Evolutionary conservation across 805 yeast species (phyloP), one percentile per base, ranked within the genome.

Genomic region (Zygosaccharomyces rouxii): DNA sequence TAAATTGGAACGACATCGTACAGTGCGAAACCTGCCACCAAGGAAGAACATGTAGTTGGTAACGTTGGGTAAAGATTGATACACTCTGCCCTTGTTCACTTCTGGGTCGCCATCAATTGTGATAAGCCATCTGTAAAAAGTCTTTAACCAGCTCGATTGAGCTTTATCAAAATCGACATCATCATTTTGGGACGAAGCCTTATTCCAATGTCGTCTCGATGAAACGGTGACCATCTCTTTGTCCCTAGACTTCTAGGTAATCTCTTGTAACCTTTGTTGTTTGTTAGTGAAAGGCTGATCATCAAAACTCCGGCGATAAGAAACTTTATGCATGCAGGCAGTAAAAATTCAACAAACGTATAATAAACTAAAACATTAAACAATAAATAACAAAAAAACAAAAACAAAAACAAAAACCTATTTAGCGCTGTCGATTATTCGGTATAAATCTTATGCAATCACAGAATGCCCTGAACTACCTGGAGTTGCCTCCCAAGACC

Each of bases 11-110:
- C 64, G 62, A 28, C 61, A 57, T 48, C 69, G 73, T 7, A 74
- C 59, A 0, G 76, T 67, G 28, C 83, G 68, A 11, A 82, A 57
- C 37, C 89, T 63, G 0, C 95, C 95, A 11, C 94, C 94, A 42
- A 80, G 64, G 3, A 84, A 66, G 62, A 77, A 86, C 2, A 78
- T 53, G 48, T 73, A 72, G 48, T 71, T 74, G 6, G 71, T 58
- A 4, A 56, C 54, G 3, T 42, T 23, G 1, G 67, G 60, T 35
- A 62, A 35, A 6, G 55, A 48, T 10, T 55, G 35, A 43, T 62
- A 65, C 19, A 55, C 58, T 46, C 48, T 52, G 4, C 44, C 49
- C 30, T 49, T 35, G 11, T 29, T 42, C 4, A 56, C 30, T 10
- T 55, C 58, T 1, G 31, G 25, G 30, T 55, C 59, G 10, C 63